These are phyloP conservation scores for Polytrichum commune DNA, from an alignment of 225 moss, liverwort and hornwort species.

Conservation along the genomic window DNA sequence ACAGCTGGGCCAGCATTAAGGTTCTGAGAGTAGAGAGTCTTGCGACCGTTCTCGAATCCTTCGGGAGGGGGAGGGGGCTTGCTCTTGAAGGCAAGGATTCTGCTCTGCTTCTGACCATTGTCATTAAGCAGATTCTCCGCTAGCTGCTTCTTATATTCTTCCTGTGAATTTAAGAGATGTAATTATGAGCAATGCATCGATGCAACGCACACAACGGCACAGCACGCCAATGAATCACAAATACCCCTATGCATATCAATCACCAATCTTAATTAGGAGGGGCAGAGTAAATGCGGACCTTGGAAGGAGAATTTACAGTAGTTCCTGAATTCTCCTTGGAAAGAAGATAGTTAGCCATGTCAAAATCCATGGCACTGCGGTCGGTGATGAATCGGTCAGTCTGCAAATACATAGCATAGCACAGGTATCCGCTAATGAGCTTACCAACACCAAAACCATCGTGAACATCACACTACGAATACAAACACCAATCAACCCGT, in stretches of 20 bases:
- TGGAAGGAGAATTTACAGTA: not conserved
- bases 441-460: no score
- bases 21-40: slow-evolving; percentile 11
- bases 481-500: no score
- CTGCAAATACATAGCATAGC: not conserved
- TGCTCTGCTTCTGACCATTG: slow-evolving; percentile 35
- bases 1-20: slow-evolving; percentile 16
- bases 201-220: not conserved
- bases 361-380: slow-evolving; percentile 22
- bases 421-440: no score
- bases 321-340: slow-evolving; percentile 10
- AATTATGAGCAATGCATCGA: not conserved
- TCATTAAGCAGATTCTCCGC: slow-evolving; percentile 54
- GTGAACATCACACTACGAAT: no score
- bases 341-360: slow-evolving; percentile 15
- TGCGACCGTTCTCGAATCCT: slow-evolving; percentile 24
- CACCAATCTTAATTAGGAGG: not conserved
- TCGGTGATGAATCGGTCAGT: slow-evolving; percentile 17
- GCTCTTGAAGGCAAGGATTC: slow-evolving; percentile 59
- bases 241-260: no score
- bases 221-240: no score
- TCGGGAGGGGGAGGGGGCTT: slow-evolving; percentile 29
- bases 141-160: slow-evolving; percentile 55
- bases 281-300: not conserved
- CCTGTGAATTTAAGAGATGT: slow-evolving; percentile 20